Conservation (phyloP, 73 alveolate genomes). For the Paramecium pentaurelia region DNA sequence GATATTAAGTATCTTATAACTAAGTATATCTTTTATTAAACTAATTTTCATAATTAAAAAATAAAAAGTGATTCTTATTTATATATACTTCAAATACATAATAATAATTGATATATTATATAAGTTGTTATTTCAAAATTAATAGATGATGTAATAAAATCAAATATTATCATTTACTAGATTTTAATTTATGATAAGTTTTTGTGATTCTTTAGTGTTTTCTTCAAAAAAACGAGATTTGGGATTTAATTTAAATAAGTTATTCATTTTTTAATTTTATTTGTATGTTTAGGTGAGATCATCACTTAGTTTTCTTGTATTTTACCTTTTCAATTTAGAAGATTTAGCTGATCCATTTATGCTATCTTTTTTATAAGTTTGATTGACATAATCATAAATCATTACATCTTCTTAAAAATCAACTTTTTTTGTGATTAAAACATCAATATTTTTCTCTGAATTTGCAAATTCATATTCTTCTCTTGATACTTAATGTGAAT, state of each 20-base stretch:
- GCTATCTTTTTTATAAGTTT: not conserved
- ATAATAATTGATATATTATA: not conserved
- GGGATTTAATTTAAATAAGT: not conserved
- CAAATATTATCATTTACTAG: not conserved
- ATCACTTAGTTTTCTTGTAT: not conserved
- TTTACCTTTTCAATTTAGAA: not conserved
- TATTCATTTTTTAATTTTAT: not conserved
- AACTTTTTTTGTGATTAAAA: not conserved
- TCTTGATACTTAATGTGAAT: not conserved
- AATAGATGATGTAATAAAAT: not conserved
- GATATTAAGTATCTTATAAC: not conserved
- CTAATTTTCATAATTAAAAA: not conserved
- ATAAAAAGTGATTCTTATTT: not conserved
- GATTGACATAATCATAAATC: not conserved
- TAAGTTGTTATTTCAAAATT: not conserved
- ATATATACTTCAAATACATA: not conserved
- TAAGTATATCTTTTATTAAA: not conserved
- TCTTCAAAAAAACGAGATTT: not conserved
- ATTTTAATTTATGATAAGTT: not conserved
- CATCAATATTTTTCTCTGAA: not conserved
- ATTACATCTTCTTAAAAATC: not conserved
- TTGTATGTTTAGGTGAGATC: not conserved
- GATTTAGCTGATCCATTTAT: not conserved
- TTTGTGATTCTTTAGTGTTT: not conserved
- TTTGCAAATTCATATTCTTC: not conserved